Evolutionary conservation across 75 land plant genomes (phyloP).

Genomic region (Larix kaempferi): DNA sequence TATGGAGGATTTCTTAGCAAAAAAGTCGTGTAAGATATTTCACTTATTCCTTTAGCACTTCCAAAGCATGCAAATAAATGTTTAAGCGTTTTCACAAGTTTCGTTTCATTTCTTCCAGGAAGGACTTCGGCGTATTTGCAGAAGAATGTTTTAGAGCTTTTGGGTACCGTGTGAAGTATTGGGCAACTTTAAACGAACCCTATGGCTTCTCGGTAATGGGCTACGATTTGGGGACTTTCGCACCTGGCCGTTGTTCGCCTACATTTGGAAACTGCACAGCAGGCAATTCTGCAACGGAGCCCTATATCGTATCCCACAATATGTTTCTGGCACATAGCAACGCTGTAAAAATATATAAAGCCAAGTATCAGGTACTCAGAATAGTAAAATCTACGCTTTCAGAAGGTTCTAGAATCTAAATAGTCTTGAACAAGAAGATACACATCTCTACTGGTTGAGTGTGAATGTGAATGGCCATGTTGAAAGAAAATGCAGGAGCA

Average conservation of each 20-base stretch:
- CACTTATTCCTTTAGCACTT: neutral
- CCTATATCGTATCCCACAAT: slow-evolving; percentile 44
- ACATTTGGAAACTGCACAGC: slow-evolving; percentile 29
- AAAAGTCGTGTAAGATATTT: slow-evolving; percentile 7
- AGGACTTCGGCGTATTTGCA: slow-evolving; percentile 35
- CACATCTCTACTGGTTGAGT: no score
- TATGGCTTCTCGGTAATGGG: neutral
- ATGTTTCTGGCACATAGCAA: slow-evolving; percentile 42
- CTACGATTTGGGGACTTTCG: slow-evolving; percentile 18
- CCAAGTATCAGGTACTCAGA: slow-evolving; percentile 17
- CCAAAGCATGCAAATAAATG: no score
- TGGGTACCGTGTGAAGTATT: slow-evolving; percentile 52
- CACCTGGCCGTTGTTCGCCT: slow-evolving; percentile 41
- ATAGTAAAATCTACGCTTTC: no score
- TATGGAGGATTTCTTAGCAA: slow-evolving; percentile 38
- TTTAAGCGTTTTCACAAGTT: no score
- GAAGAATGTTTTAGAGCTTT: slow-evolving; percentile 38
- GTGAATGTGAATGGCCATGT: no score
- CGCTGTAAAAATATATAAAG: slow-evolving; percentile 29
- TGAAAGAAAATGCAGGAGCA: no score
- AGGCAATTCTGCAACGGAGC: slow-evolving; percentile 52
- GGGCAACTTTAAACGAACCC: slow-evolving; percentile 48
- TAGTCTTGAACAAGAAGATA: no score
- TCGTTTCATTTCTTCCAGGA: slow-evolving; percentile 13
- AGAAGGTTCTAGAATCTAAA: no score